Evolutionary conservation across 495 filamentous ascomycete species (phyloP), one percentile per base, ranked within the genome.

Genomic region (Penicillium antarcticum): DNA sequence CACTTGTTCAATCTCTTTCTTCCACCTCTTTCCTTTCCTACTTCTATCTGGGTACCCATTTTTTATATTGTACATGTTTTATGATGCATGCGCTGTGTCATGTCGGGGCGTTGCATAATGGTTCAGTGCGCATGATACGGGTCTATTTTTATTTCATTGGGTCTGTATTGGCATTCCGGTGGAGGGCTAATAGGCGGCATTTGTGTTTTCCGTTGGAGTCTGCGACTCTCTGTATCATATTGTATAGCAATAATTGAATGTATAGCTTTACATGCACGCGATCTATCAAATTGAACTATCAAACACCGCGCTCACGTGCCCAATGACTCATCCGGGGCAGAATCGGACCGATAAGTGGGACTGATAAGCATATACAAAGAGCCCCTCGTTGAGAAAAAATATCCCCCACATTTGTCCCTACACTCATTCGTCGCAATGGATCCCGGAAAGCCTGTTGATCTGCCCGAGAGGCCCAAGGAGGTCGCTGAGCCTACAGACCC

Each of bases 341-440:
- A 53, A 61, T 61, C 61, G 61, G 61, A 52, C 61, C 56, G 62
- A 65, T 57, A 62, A 62, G 62, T 60, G 62, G 51, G 46, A 57
- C 62, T 65, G 62, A 65, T 65, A 65, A 65, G 55, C 55, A 62
- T 64, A 41, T 49, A 49, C 47, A 49, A 34, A 49, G 46, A 54
- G 48, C 59, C 59, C 59, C 59, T 62, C 59, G 47, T 38, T 34
- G 29, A 37, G 29, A 41, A 45, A 56, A 62, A 65, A 60, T 37
- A 44, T 43, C 46, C 53, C 61, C 54, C 55, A 53, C 54, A 55
- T 61, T 61, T 60, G 52, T 35, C 31, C 42, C 32, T 12, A 21
- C 47, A 32, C 23, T 53, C 46, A 32, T 26, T 31, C 18, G 33
- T 42, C 44, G 36, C 42, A 39, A 66, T 66, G 62, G 62, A 66